A percentile compares a stretch with the other conserved stretches of the same genome.
These are phyloP conservation scores for Aspergillus fructus DNA, from an alignment of 2,329 filamentous ascomycete genomes.

Conservation along the genomic window DNA sequence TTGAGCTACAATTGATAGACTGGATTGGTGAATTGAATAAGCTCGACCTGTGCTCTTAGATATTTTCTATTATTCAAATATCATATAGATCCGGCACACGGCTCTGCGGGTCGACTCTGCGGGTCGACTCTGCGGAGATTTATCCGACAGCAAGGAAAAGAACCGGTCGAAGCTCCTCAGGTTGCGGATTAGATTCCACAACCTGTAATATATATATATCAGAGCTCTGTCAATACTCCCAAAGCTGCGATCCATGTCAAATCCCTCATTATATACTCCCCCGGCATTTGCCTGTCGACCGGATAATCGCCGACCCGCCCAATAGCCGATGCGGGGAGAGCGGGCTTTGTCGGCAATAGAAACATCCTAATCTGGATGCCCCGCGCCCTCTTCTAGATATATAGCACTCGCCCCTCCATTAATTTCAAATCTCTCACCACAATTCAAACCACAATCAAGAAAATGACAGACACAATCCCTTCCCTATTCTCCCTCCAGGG, in stretches of 20 bases:
- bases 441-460: conserved; percentile 6
- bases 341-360: conserved; percentile 12
- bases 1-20: not conserved
- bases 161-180: too few species aligned
- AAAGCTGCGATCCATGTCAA: not conserved
- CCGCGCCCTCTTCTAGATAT: not conserved
- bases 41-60: too few species aligned
- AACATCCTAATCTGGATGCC: conserved; percentile 5
- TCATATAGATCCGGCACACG: not conserved
- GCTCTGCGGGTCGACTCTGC: too few species aligned
- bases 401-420: not conserved
- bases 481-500: conserved; percentile 42
- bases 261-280: not conserved
- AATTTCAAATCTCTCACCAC: not conserved
- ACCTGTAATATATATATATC: too few species aligned
- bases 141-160: too few species aligned
- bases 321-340: conserved; percentile 6
- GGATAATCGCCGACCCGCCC: conserved; percentile 4
- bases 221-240: too few species aligned
- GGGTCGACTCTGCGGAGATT: too few species aligned
- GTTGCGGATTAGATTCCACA: too few species aligned
- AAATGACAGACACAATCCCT: conserved; percentile 28
- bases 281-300: not conserved
- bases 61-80: not conserved
- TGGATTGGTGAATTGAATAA: not conserved